Percentiles rank a stretch among this genome's conserved stretches.
phyloP scores from a whole-genome alignment of 495 filamentous ascomycete species.

The Chlorociboria aeruginascens region DNA sequence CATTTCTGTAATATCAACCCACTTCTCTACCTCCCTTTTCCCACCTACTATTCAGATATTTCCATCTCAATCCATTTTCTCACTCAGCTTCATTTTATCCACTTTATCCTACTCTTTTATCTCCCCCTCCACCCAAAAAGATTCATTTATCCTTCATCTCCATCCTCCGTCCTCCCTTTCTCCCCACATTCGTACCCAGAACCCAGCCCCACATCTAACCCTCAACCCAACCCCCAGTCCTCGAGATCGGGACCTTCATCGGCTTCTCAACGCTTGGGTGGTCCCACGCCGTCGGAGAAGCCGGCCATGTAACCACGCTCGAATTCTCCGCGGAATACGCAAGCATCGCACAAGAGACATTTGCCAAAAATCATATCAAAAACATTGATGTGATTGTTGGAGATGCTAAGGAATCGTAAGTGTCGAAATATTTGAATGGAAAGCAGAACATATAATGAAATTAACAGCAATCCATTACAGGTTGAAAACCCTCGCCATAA shows the following conservation, averaged over 20 bases:
- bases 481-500: constrained; percentile 18
- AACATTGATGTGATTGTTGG: constrained; percentile 25
- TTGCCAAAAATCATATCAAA: constrained; percentile 18
- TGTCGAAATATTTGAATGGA: neutral
- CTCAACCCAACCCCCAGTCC: constrained; percentile 14
- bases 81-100: too few relatives aligned
- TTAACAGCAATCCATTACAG: constrained; percentile 3
- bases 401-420: constrained; percentile 25
- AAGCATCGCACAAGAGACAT: constrained; percentile 16
- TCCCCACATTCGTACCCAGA: neutral
- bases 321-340: constrained; percentile 24
- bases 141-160: too few relatives aligned
- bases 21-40: too few relatives aligned
- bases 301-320: constrained; percentile 26
- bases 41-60: too few relatives aligned
- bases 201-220: neutral
- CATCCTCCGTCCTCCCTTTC: too few relatives aligned
- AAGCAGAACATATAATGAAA: neutral
- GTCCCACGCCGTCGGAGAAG: constrained; percentile 22
- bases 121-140: neutral
- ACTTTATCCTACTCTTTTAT: too few relatives aligned
- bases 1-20: too few relatives aligned
- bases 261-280: constrained; percentile 26
- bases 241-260: constrained; percentile 27
- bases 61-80: too few relatives aligned